A percentile compares a stretch with the other conserved stretches of the same genome.
phyloP scores from a whole-genome alignment of 768 basidiomycete genomes.

The Chalciporus piperatus region DNA sequence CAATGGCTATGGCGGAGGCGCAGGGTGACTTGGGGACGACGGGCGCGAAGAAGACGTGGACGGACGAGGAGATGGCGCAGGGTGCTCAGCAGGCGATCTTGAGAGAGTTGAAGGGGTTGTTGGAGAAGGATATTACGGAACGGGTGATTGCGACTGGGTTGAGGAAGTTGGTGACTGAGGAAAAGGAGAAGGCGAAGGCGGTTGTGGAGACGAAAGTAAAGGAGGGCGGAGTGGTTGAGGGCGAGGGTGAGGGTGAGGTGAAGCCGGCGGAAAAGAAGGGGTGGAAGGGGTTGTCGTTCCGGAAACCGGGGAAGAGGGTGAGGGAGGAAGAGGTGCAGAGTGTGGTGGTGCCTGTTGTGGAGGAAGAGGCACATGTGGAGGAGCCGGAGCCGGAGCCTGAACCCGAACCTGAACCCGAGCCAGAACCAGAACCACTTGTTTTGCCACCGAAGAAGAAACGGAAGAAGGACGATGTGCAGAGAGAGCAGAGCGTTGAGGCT shows the following conservation, averaged over 20 bases:
- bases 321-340: constrained; percentile 33
- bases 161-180: constrained; percentile 49
- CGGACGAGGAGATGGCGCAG: constrained; percentile 49
- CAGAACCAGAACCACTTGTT: constrained; percentile 32
- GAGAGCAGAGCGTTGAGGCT: constrained; percentile 30
- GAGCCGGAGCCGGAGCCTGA: constrained; percentile 29
- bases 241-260: too few relatives aligned
- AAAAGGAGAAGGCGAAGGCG: constrained; percentile 38
- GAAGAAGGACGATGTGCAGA: constrained; percentile 44
- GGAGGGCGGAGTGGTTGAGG: constrained; percentile 31
- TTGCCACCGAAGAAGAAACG: constrained; percentile 58
- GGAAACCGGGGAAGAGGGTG: constrained; percentile 40
- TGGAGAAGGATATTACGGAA: constrained; percentile 67
- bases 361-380: constrained; percentile 26
- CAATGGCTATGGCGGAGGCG: constrained; percentile 6
- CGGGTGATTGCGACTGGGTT: constrained; percentile 56
- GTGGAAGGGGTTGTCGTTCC: constrained; percentile 46
- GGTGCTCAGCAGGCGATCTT: constrained; percentile 55
- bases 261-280: constrained; percentile 45
- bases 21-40: constrained; percentile 27
- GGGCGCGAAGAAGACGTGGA: constrained; percentile 48
- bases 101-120: constrained; percentile 49
- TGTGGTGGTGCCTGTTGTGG: constrained; percentile 13
- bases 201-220: constrained; percentile 25
- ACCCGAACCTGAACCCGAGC: constrained; percentile 32